Percentiles rank a stretch among this genome's conserved stretches.
phyloP scores from a whole-genome alignment of 2,329 filamentous ascomycete genomes.

The Colletotrichum liriopes region DNA sequence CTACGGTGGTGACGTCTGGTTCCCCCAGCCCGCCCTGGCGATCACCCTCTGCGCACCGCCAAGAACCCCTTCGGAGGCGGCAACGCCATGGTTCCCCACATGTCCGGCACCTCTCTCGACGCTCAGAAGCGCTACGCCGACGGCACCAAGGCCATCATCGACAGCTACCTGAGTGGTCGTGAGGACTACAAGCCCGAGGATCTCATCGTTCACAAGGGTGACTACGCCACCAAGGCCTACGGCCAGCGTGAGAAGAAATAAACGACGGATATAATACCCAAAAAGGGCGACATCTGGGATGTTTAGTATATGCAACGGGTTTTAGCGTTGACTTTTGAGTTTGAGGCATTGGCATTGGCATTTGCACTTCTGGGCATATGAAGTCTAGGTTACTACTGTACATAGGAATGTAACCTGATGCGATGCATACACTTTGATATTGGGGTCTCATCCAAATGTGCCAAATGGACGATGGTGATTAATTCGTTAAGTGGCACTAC shows the following conservation, averaged over 20 bases:
- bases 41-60: conserved; percentile 93
- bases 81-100: conserved; percentile 99
- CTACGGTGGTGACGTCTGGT: conserved; percentile 94
- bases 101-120: conserved; percentile 98
- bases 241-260: conserved; percentile 77
- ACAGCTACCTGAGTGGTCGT: conserved; percentile 90
- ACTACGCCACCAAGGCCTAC: conserved; percentile 96
- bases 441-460: too few species aligned
- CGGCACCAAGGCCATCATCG: conserved; percentile 90
- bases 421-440: not conserved
- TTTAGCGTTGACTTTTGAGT: conserved; percentile 26
- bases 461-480: too few species aligned
- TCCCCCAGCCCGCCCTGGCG: conserved; percentile 95
- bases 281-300: conserved; percentile 7
- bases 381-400: conserved; percentile 35
- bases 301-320: conserved; percentile 16
- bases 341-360: conserved; percentile 34
- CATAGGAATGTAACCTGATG: conserved; percentile 37
- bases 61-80: conserved; percentile 96
- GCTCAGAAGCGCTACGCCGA: conserved; percentile 93
- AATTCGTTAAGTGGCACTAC: not conserved
- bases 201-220: conserved; percentile 89
- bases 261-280: conserved; percentile 19
- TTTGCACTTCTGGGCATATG: conserved; percentile 16
- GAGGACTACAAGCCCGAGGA: conserved; percentile 92